phyloP scores from a whole-genome alignment of 768 basidiomycete genomes.

The Collybia mongolica region DNA sequence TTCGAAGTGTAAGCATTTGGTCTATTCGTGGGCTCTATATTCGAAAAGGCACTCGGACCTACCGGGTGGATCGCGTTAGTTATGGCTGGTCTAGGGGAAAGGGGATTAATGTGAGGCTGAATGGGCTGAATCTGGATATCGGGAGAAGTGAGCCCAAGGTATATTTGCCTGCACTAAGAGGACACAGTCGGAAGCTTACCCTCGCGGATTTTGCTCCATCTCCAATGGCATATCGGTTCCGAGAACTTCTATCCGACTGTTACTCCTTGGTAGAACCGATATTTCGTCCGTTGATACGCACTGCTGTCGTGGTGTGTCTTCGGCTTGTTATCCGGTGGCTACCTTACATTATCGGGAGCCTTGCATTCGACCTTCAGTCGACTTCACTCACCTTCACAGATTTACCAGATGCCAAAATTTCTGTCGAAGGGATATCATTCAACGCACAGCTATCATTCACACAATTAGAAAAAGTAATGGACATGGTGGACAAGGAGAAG shows the following conservation, averaged over 20 bases:
- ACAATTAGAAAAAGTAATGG: slow-evolving; percentile 39
- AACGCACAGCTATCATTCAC: slow-evolving; percentile 56
- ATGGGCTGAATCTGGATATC: slow-evolving; percentile 58
- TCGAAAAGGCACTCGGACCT: slow-evolving; percentile 49
- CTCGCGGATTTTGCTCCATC: slow-evolving; percentile 46
- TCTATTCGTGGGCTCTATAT: slow-evolving; percentile 79
- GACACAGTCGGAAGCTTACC: slow-evolving; percentile 43
- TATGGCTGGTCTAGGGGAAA: slow-evolving; percentile 54
- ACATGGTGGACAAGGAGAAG: slow-evolving; percentile 16
- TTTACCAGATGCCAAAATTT: slow-evolving; percentile 50
- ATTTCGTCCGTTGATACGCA: slow-evolving; percentile 60
- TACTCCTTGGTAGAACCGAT: slow-evolving; percentile 54
- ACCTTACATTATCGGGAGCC: slow-evolving; percentile 63
- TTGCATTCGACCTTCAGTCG: slow-evolving; percentile 66
- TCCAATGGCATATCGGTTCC: slow-evolving; percentile 38
- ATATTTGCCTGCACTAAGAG: slow-evolving; percentile 21
- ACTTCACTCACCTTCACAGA: slow-evolving; percentile 51
- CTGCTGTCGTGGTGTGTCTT: slow-evolving; percentile 50
- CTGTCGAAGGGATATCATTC: slow-evolving; percentile 47
- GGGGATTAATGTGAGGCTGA: slow-evolving; percentile 61
- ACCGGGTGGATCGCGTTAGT: slow-evolving; percentile 69
- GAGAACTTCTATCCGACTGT: slow-evolving; percentile 35
- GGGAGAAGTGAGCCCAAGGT: slow-evolving; percentile 26
- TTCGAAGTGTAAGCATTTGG: slow-evolving; percentile 72
- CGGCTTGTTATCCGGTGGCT: slow-evolving; percentile 62